Evolutionary conservation across 352 stramenopile genomes (phyloP).

Genomic region (Pythium phragmiticola): DNA sequence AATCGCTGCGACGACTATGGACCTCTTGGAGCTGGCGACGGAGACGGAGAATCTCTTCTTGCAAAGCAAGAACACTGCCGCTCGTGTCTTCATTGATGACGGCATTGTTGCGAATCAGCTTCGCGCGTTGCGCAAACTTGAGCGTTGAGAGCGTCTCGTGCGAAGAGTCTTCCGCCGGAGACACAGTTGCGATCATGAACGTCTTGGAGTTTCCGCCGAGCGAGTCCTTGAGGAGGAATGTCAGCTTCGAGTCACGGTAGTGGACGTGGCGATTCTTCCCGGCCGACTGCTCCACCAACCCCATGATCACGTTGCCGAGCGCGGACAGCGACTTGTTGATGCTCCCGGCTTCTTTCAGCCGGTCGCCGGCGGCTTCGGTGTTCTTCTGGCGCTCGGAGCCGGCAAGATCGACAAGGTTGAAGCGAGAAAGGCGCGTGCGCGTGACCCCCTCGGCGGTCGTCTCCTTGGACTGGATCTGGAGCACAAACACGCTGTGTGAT

Average conservation of each 20-base stretch:
- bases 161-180: constrained; percentile 80
- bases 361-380: constrained; percentile 93
- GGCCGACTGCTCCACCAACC: constrained; percentile 74
- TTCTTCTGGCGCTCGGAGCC: constrained; percentile 96
- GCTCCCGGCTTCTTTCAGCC: constrained; percentile 95
- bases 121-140: constrained; percentile 83
- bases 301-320: constrained; percentile 94
- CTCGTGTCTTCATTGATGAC: constrained; percentile 82
- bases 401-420: constrained; percentile 98
- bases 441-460: constrained; percentile 53
- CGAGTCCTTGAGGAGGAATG: constrained; percentile 83
- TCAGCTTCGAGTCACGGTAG: constrained; percentile 86
- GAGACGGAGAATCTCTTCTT: constrained; percentile 73
- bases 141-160: constrained; percentile 84
- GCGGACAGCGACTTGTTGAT: constrained; percentile 97
- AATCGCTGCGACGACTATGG: constrained; percentile 25
- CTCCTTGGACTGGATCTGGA: constrained; percentile 75
- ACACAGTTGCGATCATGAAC: constrained; percentile 85
- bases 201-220: constrained; percentile 86
- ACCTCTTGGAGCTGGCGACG: constrained; percentile 58
- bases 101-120: constrained; percentile 85
- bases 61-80: constrained; percentile 56
- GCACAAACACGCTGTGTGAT: constrained; percentile 84
- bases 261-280: constrained; percentile 82
- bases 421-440: constrained; percentile 82